Base-by-base conservation (phyloP, 1,139 yeast species). In the Protomyces gravidus region DNA sequence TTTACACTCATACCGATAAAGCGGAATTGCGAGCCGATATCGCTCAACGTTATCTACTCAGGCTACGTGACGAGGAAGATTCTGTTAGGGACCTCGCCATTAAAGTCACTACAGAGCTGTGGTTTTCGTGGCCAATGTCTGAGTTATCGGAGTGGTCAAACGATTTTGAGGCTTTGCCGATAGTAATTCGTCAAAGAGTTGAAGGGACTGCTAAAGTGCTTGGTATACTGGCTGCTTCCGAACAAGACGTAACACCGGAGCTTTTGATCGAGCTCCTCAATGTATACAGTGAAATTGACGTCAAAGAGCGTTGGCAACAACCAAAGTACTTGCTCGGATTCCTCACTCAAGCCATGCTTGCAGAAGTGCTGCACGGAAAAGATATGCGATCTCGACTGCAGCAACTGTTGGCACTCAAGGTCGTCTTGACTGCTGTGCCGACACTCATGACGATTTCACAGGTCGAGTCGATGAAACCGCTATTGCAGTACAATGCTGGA, bases 51-150 rank as follows among this genome's bases (percentile, higher is more conserved):
- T 70, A 87, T 4, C 69, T 88, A 6, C 71, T 73, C 62, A 75
- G 85, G 61, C 64, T 83, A 1, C 84, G 84, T 47, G 95, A 87
- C 67, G 92, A 85, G 65, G 95, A 88, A 65, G 84, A 81, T 11
- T 64, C 73, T 0, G 76, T 86, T 1, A 72, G 77, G 21, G 80
- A 78, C 0, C 68, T 75, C 15, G 78, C 85, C 0, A 74, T 72
- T 48, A 62, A 67, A 0, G 69, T 72, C 5, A 65, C 86, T 15
- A 61, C 76, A 1, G 78, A 78, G 0, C 65, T 78, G 25, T 79
- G 85, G 79, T 78, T 83, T 59, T 0, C 28, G 21, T 32, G 47
- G 28, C 49, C 47, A 11, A 48, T 27, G 27, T 13, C n/a, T 9
- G 55, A 50, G 19, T 13, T 19, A 5, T 9, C 47, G 21, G 30